A percentile compares a stretch with the other conserved stretches of the same genome.
Conservation (phyloP, 305 asterid genomes). For the Fraxinus sp. region DNA sequence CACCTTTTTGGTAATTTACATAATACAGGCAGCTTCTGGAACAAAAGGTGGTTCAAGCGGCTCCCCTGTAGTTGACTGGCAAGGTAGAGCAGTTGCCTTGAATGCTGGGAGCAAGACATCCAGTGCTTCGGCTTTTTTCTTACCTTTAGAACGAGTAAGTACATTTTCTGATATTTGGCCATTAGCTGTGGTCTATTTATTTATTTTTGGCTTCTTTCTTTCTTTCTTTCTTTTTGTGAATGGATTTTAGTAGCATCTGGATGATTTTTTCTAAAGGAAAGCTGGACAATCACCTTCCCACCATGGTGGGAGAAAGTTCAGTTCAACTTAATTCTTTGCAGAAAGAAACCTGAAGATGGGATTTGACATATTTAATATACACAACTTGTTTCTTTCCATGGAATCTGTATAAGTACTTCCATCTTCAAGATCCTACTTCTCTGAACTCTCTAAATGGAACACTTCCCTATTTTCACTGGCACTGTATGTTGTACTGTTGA, state of each 20-base stretch:
- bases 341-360: constrained; percentile 6
- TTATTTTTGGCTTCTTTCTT: not conserved
- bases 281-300: not conserved
- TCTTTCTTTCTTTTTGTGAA: not conserved
- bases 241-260: constrained; percentile 5
- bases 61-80: constrained; percentile 97
- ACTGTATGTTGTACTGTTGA: not conserved
- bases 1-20: constrained; percentile 12
- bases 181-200: not conserved
- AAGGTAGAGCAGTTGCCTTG: constrained; percentile 96
- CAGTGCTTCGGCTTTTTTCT: constrained; percentile 95
- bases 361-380: constrained; percentile 1
- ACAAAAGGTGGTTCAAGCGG: constrained; percentile 99
- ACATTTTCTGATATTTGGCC: constrained; percentile 5
- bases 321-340: constrained; percentile 1
- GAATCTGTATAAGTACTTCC: not conserved
- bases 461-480: not conserved
- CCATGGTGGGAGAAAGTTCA: not conserved
- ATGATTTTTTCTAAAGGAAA: not conserved
- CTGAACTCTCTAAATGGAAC: constrained; percentile 6
- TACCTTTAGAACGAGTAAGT: constrained; percentile 93
- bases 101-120: constrained; percentile 99
- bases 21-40: constrained; percentile 95
- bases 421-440: constrained; percentile 1
- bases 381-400: not conserved